Evolutionary conservation across 306 rosid genomes (phyloP).

Genomic region (Trichosanthes truncata): DNA sequence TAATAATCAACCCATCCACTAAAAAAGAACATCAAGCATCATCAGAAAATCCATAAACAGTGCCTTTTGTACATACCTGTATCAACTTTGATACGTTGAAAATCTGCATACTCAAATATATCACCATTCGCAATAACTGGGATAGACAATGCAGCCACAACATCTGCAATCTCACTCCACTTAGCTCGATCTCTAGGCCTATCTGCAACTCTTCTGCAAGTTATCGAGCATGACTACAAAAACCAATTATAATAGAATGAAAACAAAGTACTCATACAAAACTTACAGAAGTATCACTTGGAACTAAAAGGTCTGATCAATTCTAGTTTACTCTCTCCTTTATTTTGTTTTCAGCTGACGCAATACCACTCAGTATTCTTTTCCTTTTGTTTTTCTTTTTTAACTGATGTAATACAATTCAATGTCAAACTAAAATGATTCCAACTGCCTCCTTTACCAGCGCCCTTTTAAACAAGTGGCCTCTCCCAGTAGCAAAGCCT

Average conservation of each 20-base stretch:
- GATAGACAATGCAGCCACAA: conserved; percentile 70
- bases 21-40: neutral
- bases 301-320: neutral
- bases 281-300: neutral
- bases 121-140: conserved; percentile 91
- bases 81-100: conserved; percentile 51
- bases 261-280: neutral
- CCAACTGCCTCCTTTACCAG: neutral
- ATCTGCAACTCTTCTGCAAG: conserved; percentile 64
- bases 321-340: neutral
- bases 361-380: neutral
- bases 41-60: conserved; percentile 2
- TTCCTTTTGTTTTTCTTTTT: neutral
- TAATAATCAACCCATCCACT: neutral
- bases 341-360: neutral
- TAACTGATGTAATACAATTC: neutral
- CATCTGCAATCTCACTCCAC: conserved; percentile 86
- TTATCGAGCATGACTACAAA: conserved; percentile 18
- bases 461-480: neutral
- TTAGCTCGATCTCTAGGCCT: conserved; percentile 95
- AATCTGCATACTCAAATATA: conserved; percentile 62
- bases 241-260: conserved; percentile 10
- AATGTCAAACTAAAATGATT: neutral
- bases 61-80: conserved; percentile 48
- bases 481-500: neutral